Base-by-base conservation (phyloP, 2,329 filamentous ascomycete genomes). In the Pestalotiopsis fici region DNA sequence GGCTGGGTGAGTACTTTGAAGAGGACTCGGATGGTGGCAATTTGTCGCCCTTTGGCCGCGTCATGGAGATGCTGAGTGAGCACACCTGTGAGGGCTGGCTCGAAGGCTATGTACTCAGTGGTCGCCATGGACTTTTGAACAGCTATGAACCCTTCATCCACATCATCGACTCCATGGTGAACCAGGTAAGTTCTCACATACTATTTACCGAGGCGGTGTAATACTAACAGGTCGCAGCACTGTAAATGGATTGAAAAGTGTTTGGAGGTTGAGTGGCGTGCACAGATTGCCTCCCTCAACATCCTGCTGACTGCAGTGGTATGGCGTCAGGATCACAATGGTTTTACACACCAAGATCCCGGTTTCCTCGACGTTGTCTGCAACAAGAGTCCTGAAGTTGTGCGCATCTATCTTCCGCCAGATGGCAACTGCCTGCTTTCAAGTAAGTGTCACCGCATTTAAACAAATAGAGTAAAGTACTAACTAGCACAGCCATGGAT, bases 231-330 rank as follows among this genome's bases (percentile, higher is more conserved):
- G 4, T 28, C 3, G 21, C 62, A 86, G 81, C 92, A 95, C 80
- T 93, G 91, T 83, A 95, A 95, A 78, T 94, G 92, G 92, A 86
- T 94, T 63, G 92, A 95, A 78, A 95, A 94, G 81, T 92, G 89
- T 71, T 82, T 90, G n/a, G 92, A 94, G 75, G 90, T 94, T 23
- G 88, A 92, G 74, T 95, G 92, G 92, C 88, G 92, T 64, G 87
- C 84, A 72, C 90, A 90, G 77, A 82, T 94, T 12, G 86, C 91
- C 9, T 94, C 91, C 0, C 87, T 95, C 72, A 95, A 95, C 81
- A 94, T 94, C 71, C 86, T 95, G 15, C 85, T 94, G 65, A 94
- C 92, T 1, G 89, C 91, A 2, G 92, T 93, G 7, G 91, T 94
- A 67, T 94, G 92, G 92, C 84, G 92, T 73, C 92, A 94, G 81